Base-by-base conservation (phyloP, 2,329 filamentous ascomycete genomes). In the Penicillium sp. region DNA sequence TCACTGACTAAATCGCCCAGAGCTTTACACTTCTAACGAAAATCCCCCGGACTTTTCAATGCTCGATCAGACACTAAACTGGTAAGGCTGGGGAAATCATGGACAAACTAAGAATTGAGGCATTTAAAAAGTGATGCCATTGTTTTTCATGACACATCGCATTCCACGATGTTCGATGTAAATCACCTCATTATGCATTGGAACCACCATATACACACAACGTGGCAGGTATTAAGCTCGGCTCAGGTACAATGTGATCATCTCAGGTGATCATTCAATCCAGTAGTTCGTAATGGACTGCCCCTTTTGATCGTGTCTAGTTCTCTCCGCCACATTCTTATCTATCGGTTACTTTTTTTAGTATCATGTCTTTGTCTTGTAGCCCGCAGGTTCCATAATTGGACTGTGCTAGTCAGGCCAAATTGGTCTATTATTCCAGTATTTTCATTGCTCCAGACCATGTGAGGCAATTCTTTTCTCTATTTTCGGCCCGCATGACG, bases 401-500 rank as follows among this genome's bases (percentile, higher is more conserved):
- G 39, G 37, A 10, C 8, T 10, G 39, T 21, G n/a, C 24, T 45
- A 27, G 24, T 27, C 7, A 47, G 16, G 39, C 39, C 11, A 39
- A n/a, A 19, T 37, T 3, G 7, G n/a, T 37, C 35, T 31, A 31
- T 5, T 16, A 19, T 39, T 10, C 8, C 35, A 39, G 24, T 48
- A 37, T 33, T 26, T 33, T 14, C 24, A 35, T 43, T n/a, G 48
- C 54, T 60, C 56, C 56, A 63, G 49, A 33, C 43, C 48, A 37
- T 45, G 35, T 64, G 64, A 67, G 64, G 64, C 59, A 67, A 66
- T 67, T 66, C 39, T 27, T 52, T 26, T 46, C 46, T 49, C 57
- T 62, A 58, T 62, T 63, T 64, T 63, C 64, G 62, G 64, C 62
- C 64, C 64, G 63, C 63, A 67, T 67, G 64, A 67, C 64, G 64